Conservation (phyloP, 2,329 filamentous ascomycete genomes). For the Arthrinium phaeospermum region DNA sequence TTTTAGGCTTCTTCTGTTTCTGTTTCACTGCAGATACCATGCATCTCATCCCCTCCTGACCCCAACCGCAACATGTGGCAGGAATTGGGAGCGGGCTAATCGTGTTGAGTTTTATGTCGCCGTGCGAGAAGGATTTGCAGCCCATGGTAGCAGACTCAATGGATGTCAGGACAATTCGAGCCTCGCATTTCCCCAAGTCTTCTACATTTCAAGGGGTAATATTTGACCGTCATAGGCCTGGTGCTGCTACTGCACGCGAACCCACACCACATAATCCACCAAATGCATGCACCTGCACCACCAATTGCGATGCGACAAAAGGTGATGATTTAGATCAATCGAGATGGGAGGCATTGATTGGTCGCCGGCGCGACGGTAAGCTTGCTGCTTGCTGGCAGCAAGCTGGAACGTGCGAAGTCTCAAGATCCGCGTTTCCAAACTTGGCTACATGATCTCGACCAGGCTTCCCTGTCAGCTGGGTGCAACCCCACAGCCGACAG, state of each 20-base stretch:
- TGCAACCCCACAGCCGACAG: neutral
- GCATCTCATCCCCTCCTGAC: neutral
- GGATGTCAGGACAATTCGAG: too few relatives aligned
- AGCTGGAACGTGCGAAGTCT: neutral
- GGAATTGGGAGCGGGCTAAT: neutral
- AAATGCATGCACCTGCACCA: neutral
- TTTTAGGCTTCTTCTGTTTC: neutral
- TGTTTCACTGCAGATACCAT: neutral
- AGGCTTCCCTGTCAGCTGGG: slow-evolving; percentile 5
- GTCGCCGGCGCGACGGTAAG: neutral
- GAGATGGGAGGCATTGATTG: neutral
- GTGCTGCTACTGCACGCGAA: too few relatives aligned
- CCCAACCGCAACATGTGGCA: neutral
- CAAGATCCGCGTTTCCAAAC: neutral
- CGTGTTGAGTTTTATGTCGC: neutral
- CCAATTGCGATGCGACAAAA: neutral
- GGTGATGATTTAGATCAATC: neutral
- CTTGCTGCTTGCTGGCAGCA: neutral
- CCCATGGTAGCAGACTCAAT: too few relatives aligned
- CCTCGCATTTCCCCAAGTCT: too few relatives aligned
- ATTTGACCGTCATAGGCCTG: too few relatives aligned
- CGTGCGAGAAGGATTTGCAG: too few relatives aligned
- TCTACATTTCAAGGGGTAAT: too few relatives aligned
- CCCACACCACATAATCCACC: neutral
- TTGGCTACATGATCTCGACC: slow-evolving; percentile 5